Evolutionary conservation across 306 rosid genomes (phyloP).

Genomic region (Medicago ruthenica): DNA sequence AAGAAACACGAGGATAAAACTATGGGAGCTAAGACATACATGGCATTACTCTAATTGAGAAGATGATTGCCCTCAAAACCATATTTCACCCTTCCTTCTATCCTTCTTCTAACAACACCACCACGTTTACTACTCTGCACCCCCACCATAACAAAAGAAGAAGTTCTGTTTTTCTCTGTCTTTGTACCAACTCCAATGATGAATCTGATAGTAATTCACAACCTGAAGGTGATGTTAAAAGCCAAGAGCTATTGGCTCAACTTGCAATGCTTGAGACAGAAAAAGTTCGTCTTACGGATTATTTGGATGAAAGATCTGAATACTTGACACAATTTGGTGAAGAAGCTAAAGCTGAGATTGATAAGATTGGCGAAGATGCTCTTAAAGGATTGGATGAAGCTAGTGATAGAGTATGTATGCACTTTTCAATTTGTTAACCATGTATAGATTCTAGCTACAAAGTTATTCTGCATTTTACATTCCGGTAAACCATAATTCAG

Average conservation of each 20-base stretch:
- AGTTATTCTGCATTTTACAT: not conserved
- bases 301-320: constrained; percentile 75
- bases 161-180: constrained; percentile 44
- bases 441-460: not conserved
- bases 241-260: constrained; percentile 78
- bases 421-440: not conserved
- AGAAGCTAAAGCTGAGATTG: constrained; percentile 75
- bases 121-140: not conserved
- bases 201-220: constrained; percentile 44
- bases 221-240: constrained; percentile 66
- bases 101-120: not conserved
- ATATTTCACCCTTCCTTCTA: not conserved
- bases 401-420: constrained; percentile 61
- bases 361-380: constrained; percentile 86
- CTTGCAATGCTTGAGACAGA: constrained; percentile 82
- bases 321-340: constrained; percentile 80
- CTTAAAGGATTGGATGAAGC: constrained; percentile 86
- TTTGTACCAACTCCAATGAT: constrained; percentile 55
- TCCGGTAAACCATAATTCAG: not conserved
- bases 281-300: constrained; percentile 76
- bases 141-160: constrained; percentile 32
- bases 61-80: not conserved
- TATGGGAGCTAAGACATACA: not conserved
- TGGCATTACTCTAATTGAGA: not conserved
- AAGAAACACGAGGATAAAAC: not conserved